These are phyloP conservation scores for Pyrenochaeta sp. DNA, from an alignment of 2,329 filamentous ascomycete genomes.

Conservation along the genomic window DNA sequence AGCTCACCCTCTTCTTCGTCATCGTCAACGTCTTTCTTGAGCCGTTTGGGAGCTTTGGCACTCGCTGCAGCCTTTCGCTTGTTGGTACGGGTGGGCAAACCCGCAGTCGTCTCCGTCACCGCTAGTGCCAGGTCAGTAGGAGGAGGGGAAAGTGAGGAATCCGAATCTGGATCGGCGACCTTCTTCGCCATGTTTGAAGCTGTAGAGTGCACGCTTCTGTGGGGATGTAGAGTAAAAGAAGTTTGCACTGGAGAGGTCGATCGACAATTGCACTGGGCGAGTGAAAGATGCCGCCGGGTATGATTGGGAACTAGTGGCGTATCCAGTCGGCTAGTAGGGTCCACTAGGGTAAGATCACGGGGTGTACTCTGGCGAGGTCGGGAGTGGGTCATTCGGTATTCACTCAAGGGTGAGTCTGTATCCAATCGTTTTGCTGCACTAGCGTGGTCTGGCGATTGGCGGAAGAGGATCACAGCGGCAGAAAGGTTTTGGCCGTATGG, in stretches of 20 bases:
- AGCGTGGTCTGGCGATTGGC: too few relatives aligned
- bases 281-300: too few relatives aligned
- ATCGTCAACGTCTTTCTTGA: constrained; percentile 15
- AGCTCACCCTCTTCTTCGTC: too few relatives aligned
- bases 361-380: too few relatives aligned
- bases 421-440: too few relatives aligned
- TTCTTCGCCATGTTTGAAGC: constrained; percentile 28
- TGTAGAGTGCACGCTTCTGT: neutral
- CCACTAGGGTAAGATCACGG: too few relatives aligned
- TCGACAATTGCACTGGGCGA: constrained; percentile 6
- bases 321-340: too few relatives aligned
- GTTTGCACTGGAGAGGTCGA: neutral
- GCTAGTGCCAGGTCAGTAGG: constrained; percentile 15
- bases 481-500: too few relatives aligned
- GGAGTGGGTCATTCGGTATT: too few relatives aligned
- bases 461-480: too few relatives aligned
- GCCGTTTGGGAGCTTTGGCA: constrained; percentile 24
- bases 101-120: constrained; percentile 11
- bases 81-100: constrained; percentile 16
- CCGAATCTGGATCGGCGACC: constrained; percentile 12
- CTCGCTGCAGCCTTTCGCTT: constrained; percentile 40
- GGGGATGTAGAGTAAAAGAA: neutral
- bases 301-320: too few relatives aligned
- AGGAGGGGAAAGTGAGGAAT: constrained; percentile 34
- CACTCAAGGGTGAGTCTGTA: too few relatives aligned